Base-by-base conservation (phyloP, 371 early-diverging fungal species). In the Haplosporangium sp. region DNA sequence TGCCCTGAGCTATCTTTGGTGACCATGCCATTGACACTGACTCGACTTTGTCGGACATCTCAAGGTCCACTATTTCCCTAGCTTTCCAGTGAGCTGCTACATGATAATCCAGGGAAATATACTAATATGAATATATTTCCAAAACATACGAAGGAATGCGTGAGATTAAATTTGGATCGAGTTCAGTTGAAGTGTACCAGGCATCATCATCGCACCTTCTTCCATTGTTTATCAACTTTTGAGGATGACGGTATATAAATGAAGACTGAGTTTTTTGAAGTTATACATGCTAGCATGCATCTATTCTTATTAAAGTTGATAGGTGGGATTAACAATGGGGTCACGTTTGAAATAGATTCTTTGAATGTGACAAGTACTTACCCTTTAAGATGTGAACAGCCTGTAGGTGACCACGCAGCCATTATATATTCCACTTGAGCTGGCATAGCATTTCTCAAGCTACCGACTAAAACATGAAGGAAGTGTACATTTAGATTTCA, bases 321-420 rank as follows among this genome's bases (percentile, higher is more conserved):
- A 20, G 20, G 4, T 37, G 3, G 7, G 5, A 19, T 13, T 40
- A 34, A 40, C 13, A 65, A 10, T 40, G 50, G 17, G 19, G 19
- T 20, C 17, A 45, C 8, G 39, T 8, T 27, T 60, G 40, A 35
- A 57, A 19, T 35, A 20, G 42, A 5, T 20, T 3, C 6, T n/a
- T 37, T 39, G 13, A 13, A 40, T 40, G 9, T 58, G 40, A 27
- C 27, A 27, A 27, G 27, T 1, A 44, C 44, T 35, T 65, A 81
- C 81, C 81, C 75, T 59, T 62, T 67, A 10, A 63, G 11, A 40
- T 20, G 71, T 10, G 81, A 63, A 40, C 81, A 81, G 1, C 74
- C 71, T 4, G 81, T 81, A 19, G 81, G 81, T 19, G 81, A 81
- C 81, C 81, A 81, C 6, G 71, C 65, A 2, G 65, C 75, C 7